Base-by-base conservation (phyloP, 441 rosid species). In the Rhodomyrtus psidioides region DNA sequence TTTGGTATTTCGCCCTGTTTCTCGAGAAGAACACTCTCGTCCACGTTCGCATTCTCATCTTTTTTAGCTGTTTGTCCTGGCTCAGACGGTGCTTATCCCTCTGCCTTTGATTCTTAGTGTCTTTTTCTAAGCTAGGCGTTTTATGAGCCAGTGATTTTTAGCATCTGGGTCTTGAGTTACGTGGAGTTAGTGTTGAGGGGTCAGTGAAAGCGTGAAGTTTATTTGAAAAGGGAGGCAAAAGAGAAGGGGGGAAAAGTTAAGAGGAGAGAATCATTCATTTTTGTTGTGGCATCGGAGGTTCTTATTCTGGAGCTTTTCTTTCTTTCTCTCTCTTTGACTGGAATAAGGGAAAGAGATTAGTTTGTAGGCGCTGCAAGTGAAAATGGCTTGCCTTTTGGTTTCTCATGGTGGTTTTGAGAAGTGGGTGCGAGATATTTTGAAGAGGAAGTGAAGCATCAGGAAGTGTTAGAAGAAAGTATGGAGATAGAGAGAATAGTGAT, bases 21-120 rank as follows among this genome's bases (percentile, higher is more conserved):
- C 95, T 90, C 91, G 87, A 90, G 90, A 93, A 90, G 93, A 90
- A 89, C 86, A 84, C 82, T 85, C 84, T 85, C 82, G 30, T 88
- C 76, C 49, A 12, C 83, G 12, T 44, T 56, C 5, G 21, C 44
- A 23, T 19, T 53, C 82, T 6, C 53, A 12, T 21, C 44, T 70
- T 70, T 51, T 42, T 55, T 83, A 23, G 59, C 60, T 82, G 62
- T 87, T 88, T 89, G 62, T 88, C 90, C 83, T 84, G 79, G 87
- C 90, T 89, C 90, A 44, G 84, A 74, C 93, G 86, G 87, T 86
- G 79, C 49, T 34, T 42, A 39, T 70, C 49, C 2, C 79, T 70
- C 83, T 30, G 7, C 65, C 81, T 53, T 89, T 86, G 87, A 81
- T 90, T 86, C 89, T 59, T 46, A 86, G 83, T 89, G 87, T 89